These are phyloP conservation scores for Aspergillus japonicus DNA, from an alignment of 2,329 filamentous ascomycete species.

Conservation along the genomic window DNA sequence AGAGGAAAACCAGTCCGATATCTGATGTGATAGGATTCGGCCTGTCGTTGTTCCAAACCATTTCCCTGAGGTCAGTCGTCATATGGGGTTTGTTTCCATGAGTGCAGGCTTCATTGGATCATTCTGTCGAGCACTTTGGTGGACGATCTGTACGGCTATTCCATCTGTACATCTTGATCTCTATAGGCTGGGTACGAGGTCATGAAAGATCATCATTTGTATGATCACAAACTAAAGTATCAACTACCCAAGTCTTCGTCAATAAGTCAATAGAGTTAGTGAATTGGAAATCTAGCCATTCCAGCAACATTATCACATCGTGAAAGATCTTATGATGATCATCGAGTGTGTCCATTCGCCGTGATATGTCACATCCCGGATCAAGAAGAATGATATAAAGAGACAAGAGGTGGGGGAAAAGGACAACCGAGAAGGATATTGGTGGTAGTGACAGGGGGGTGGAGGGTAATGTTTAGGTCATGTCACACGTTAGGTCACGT, in stretches of 20 bases:
- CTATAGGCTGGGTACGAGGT: too few relatives aligned
- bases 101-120: too few relatives aligned
- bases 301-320: not conserved
- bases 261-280: not conserved
- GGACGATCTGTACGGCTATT: too few relatives aligned
- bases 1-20: too few relatives aligned
- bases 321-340: not conserved
- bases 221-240: too few relatives aligned
- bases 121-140: too few relatives aligned
- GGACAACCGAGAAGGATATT: not conserved
- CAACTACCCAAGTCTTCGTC: not conserved
- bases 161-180: too few relatives aligned
- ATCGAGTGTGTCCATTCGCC: conserved; percentile 1
- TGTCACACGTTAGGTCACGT: not conserved
- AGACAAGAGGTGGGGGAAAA: not conserved
- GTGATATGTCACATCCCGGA: not conserved
- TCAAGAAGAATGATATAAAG: not conserved
- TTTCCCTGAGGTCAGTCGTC: too few relatives aligned
- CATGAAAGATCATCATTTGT: too few relatives aligned
- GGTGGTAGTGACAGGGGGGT: not conserved
- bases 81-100: too few relatives aligned
- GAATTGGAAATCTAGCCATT: not conserved
- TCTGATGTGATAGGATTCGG: too few relatives aligned
- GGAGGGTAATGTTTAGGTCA: not conserved
- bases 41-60: too few relatives aligned